Base-by-base conservation (phyloP, 768 basidiomycete species). In the Leccinum obscurum region DNA sequence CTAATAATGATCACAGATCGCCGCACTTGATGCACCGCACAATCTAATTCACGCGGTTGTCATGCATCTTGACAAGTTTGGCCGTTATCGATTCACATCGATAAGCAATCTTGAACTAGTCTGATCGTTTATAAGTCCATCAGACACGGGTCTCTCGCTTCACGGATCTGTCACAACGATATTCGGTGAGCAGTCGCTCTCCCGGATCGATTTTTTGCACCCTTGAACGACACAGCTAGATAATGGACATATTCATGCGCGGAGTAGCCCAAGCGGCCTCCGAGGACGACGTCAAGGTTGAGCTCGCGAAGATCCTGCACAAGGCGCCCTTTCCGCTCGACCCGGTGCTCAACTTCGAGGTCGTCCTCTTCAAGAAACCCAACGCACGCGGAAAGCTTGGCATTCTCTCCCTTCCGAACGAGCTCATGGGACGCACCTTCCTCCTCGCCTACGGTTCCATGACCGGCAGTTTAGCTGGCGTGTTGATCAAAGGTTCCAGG, bases 181-280 rank as follows among this genome's bases (percentile, higher is more conserved):
- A 52, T 57, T 58, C 60, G 61, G 73, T 73, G 60, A 72, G 70
- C 41, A 7, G 28, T 55, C 54, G 9, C 41, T 53, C 34, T n/a
- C 48, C 3, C 28, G 26, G 34, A 35, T 30, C 14, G 13, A 54
- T 34, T 5, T 53, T 34, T 3, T 6, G 4, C 32, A 14, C 35
- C 39, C 24, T 17, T 49, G 62, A 41, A 41, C 41, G 9, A 41
- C 41, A 41, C 57, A 59, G 10, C 39, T 44, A 54, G 32, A 65
- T 46, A 55, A 77, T 77, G 77, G 73, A 77, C 6, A 30, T 77
- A 20, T 77, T 68, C 64, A 75, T 77, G 75, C 55, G 61, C 15
- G 58, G 67, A n/a, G 66, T 77, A 11, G 52, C 70, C 4, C 54
- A 63, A 11, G 66, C 75, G 44, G 76, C 70, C 1, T 62, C 41